A percentile compares a stretch with the other conserved stretches of the same genome.
Evolutionary conservation across 257 asterid species (phyloP).

Genomic region (Primulina tabacum): DNA sequence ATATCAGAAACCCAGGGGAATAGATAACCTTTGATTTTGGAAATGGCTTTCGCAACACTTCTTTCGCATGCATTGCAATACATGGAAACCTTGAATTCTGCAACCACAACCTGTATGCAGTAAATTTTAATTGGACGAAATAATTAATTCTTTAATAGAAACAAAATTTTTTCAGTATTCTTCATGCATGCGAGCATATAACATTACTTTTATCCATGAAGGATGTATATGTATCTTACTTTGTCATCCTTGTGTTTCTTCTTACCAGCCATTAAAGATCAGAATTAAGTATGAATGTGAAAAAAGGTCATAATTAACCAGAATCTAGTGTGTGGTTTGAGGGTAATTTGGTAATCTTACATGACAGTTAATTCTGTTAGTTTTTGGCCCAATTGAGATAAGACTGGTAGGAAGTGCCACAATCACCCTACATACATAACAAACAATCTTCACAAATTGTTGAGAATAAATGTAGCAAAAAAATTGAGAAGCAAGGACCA

Average conservation of each 20-base stretch:
- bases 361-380: too few species aligned
- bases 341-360: too few species aligned
- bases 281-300: too few species aligned
- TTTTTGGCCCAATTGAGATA: too few species aligned
- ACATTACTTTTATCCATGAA: background rate
- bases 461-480: too few species aligned
- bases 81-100: slow-evolving; percentile 63
- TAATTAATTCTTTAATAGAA: background rate
- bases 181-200: background rate
- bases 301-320: too few species aligned
- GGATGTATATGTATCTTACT: background rate
- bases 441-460: too few species aligned
- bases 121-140: slow-evolving; percentile 10
- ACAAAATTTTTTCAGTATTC: background rate
- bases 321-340: too few species aligned
- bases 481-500: too few species aligned
- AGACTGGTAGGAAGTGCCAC: too few species aligned
- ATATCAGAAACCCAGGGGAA: background rate
- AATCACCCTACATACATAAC: too few species aligned
- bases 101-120: slow-evolving; percentile 45
- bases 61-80: slow-evolving; percentile 89
- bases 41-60: slow-evolving; percentile 58
- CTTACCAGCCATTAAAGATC: background rate
- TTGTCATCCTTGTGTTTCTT: background rate
- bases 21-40: slow-evolving; percentile 66